phyloP scores from a whole-genome alignment of 306 rosid genomes.

The Potentilla sterilis region DNA sequence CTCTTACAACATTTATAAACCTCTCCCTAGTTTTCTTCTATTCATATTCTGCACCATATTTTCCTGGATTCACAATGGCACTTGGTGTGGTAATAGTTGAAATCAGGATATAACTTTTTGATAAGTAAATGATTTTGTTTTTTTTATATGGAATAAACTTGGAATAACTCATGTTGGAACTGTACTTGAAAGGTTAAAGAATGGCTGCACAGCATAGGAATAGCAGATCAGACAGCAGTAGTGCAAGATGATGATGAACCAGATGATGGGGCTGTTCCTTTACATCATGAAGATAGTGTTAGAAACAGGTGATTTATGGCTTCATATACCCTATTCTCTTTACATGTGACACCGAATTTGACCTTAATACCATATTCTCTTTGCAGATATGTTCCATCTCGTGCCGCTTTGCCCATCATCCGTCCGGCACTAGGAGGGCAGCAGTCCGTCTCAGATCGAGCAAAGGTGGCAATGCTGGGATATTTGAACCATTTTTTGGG shows the following conservation, averaged over 20 bases:
- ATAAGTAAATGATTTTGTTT: neutral
- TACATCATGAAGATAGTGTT: conserved; percentile 57
- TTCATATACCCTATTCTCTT: neutral
- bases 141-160: neutral
- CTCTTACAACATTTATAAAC: conserved; percentile 9
- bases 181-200: conserved; percentile 62
- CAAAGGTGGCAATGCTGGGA: conserved; percentile 82
- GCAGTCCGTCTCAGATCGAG: conserved; percentile 64
- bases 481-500: conserved; percentile 82
- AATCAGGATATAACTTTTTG: neutral
- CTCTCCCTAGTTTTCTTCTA: conserved; percentile 12
- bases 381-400: conserved; percentile 76
- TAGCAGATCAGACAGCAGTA: conserved; percentile 69
- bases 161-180: neutral
- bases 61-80: conserved; percentile 7
- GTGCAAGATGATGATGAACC: conserved; percentile 81
- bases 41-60: conserved; percentile 4
- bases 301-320: conserved; percentile 51
- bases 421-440: conserved; percentile 80
- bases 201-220: conserved; percentile 88
- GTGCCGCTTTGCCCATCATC: conserved; percentile 77
- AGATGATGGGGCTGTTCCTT: conserved; percentile 73
- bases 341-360: neutral
- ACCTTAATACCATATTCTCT: neutral
- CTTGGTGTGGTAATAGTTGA: neutral